Percentiles rank a stretch among this genome's conserved stretches.
phyloP scores from a whole-genome alignment of 176 grass and related monocot species.

The Triticum aestivum region IWGSC_CS_RefSeq_v2.1 NC_057814.1:155109141-155109640 shows the following conservation, averaged over 20 bases:
- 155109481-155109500: no score
- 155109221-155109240: conserved; percentile 78
- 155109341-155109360: conserved; percentile 33
- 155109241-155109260: conserved; percentile 81
- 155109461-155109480: not conserved
- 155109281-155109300: conserved; percentile 58
- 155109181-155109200: not conserved
- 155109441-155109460: not conserved
- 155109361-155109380: conserved; percentile 73
- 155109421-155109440: not conserved
- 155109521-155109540: no score
- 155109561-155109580: no score
- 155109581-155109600: no score
- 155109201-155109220: conserved; percentile 35
- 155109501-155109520: no score
- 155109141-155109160: conserved; percentile 73
- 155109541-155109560: no score
- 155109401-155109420: conserved; percentile 18
- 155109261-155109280: conserved; percentile 63
- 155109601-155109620: no score
- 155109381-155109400: not conserved
- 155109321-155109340: not conserved
- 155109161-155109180: not conserved
- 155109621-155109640: no score
- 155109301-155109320: conserved; percentile 52